phyloP scores from a whole-genome alignment of 2,329 filamentous ascomycete species.

The Cladophialophora yegresii region DNA sequence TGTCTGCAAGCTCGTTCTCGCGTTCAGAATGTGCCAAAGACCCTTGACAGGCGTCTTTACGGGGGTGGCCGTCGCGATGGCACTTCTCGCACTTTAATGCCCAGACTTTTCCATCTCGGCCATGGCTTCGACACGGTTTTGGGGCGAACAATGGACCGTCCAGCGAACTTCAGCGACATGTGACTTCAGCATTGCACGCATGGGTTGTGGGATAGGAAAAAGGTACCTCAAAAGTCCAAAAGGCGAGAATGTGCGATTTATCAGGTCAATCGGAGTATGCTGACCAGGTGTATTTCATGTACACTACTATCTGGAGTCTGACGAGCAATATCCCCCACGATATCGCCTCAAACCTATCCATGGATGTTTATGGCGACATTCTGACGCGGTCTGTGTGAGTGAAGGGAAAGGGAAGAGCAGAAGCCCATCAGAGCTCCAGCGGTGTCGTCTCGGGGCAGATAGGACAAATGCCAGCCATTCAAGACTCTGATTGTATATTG shows the following conservation, averaged over 20 bases:
- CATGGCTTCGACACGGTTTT: neutral
- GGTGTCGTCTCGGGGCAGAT: neutral
- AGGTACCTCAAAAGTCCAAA: constrained; percentile 1
- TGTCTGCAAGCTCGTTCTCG: neutral
- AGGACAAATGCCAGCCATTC: neutral
- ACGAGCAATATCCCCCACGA: constrained; percentile 5
- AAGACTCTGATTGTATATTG: neutral
- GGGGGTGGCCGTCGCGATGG: constrained; percentile 1
- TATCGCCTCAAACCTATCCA: neutral
- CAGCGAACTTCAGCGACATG: constrained; percentile 12
- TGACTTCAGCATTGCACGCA: constrained; percentile 14
- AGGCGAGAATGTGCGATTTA: constrained; percentile 5
- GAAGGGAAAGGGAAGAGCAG: neutral
- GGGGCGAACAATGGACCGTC: neutral
- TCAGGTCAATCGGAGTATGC: neutral
- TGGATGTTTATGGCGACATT: neutral
- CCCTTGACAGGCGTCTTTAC: neutral
- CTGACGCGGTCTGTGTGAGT: neutral
- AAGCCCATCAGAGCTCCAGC: neutral
- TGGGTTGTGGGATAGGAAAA: constrained; percentile 7
- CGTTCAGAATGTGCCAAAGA: neutral
- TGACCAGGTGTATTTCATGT: constrained; percentile 12
- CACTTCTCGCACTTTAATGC: constrained; percentile 7
- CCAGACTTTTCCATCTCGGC: constrained; percentile 7
- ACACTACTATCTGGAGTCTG: constrained; percentile 16